phyloP scores from a whole-genome alignment of 1,284 basidiomycete species.

The Cryptococcus floricola region DNA sequence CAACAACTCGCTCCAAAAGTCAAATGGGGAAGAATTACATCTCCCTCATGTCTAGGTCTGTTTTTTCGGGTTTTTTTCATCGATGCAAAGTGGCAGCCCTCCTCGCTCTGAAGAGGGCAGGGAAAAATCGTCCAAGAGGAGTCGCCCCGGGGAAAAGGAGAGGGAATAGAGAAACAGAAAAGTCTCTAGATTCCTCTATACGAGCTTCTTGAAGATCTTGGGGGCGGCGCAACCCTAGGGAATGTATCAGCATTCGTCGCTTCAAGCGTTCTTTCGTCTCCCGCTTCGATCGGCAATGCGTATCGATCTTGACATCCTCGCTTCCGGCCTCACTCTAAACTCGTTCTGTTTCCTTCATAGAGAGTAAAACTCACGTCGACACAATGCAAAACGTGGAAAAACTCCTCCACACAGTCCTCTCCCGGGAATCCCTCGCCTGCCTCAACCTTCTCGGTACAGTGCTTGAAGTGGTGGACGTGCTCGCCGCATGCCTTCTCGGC shows the following conservation, averaged over 20 bases:
- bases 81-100: too few relatives aligned
- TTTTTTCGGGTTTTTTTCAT: too few relatives aligned
- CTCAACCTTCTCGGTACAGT: slow-evolving; percentile 76
- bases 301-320: not conserved
- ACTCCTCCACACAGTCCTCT: slow-evolving; percentile 88
- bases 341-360: not conserved
- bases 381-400: slow-evolving; percentile 68
- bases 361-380: slow-evolving; percentile 63
- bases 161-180: not conserved
- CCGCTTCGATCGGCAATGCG: not conserved
- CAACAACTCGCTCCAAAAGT: too few relatives aligned
- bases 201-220: slow-evolving; percentile 65
- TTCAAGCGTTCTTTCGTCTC: not conserved
- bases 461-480: slow-evolving; percentile 77
- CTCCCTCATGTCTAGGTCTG: too few relatives aligned
- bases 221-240: slow-evolving; percentile 69
- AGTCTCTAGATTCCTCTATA: slow-evolving; percentile 24
- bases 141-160: too few relatives aligned
- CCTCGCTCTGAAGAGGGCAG: too few relatives aligned
- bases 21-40: too few relatives aligned
- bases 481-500: slow-evolving; percentile 65
- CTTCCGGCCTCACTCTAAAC: not conserved
- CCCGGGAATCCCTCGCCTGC: slow-evolving; percentile 72
- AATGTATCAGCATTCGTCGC: not conserved
- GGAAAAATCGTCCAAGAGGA: too few relatives aligned